Evolutionary conservation across 2,329 filamentous ascomycete species (phyloP), one percentile per base, ranked within the genome.

Genomic region (Lasiodiplodia theobromae): DNA sequence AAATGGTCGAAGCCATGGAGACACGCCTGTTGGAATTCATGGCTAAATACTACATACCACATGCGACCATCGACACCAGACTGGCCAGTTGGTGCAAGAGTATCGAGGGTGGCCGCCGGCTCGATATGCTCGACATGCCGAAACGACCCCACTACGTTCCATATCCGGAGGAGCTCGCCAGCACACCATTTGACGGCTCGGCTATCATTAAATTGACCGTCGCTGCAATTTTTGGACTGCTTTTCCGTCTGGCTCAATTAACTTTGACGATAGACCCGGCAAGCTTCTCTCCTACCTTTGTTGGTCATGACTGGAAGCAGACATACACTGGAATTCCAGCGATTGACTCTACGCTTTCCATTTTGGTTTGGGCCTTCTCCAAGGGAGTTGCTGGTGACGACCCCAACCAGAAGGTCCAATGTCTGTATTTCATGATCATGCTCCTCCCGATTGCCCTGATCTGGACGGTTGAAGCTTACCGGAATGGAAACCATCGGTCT

Each of bases 391-490:
- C 40, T 16, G 66, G 69, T 18, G 37, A 14, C 10, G 64, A 70
- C 21, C 28, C 34, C 6, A 66, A 54, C 25, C 51, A 54, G 11
- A 70, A 51, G 28, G 18, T 70, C 11, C 67, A 69, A 28, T 67
- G 54, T 28, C 18, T 69, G 4, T 70, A 69, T 34, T 54, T 69
- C 28, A 34, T 65, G n/a, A 38, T 64, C 7, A 67, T 67, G 51
- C 14, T 68, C 7, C 28, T 60, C 8, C 52, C 69, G 2, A n/a
- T 66, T 1, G 51, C 52, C 21, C n/a, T 70, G 4, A 44, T 69
- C 12, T 69, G 67, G 69, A 69, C 64, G 14, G 47, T 69, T 5
- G 69, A 70, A 34, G 58, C 25, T n/a, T 54, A 67, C 44, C 64
- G 69, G 11, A 25, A 49, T 8, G 52, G 57, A 7, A 69, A 67